phyloP scores from a whole-genome alignment of 108 stramenopile species.

The Nitzschia inconspicua region DNA sequence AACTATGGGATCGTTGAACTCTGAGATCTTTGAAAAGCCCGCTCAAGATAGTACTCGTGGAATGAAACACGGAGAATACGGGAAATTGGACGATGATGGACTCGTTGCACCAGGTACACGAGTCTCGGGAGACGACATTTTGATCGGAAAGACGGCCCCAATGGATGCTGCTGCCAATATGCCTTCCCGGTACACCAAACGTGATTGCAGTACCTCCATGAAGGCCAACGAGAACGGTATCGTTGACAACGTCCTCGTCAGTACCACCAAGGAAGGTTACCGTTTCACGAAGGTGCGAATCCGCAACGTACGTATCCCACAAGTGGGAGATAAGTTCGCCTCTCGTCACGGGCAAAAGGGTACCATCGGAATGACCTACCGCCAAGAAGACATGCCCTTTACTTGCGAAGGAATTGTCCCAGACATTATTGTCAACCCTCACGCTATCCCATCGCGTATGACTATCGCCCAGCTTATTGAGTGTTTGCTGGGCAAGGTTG shows the following conservation, averaged over 20 bases:
- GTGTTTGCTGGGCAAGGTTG: conserved; percentile 96
- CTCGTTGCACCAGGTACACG: conserved; percentile 93
- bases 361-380: conserved; percentile 98
- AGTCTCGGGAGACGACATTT: conserved; percentile 93
- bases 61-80: conserved; percentile 96
- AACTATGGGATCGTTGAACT: conserved; percentile 73
- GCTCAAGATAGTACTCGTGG: conserved; percentile 73
- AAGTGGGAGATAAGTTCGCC: conserved; percentile 68
- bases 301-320: conserved; percentile 95
- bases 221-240: conserved; percentile 97
- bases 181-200: conserved; percentile 88
- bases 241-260: conserved; percentile 92
- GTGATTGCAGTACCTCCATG: conserved; percentile 95
- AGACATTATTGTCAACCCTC: conserved; percentile 99
- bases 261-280: conserved; percentile 91
- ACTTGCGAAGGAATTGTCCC: conserved; percentile 96
- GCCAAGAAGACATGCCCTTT: conserved; percentile 99
- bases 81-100: conserved; percentile 97
- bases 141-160: conserved; percentile 97
- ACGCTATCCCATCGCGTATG: conserved; percentile 99
- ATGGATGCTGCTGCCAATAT: conserved; percentile 62
- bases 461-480: conserved; percentile 99
- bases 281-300: conserved; percentile 97
- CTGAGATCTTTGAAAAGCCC: conserved; percentile 92
- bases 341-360: conserved; percentile 99